Evolutionary conservation across 768 basidiomycete species (phyloP), one percentile per base, ranked within the genome.

Genomic region (Agaricus subrufescens): DNA sequence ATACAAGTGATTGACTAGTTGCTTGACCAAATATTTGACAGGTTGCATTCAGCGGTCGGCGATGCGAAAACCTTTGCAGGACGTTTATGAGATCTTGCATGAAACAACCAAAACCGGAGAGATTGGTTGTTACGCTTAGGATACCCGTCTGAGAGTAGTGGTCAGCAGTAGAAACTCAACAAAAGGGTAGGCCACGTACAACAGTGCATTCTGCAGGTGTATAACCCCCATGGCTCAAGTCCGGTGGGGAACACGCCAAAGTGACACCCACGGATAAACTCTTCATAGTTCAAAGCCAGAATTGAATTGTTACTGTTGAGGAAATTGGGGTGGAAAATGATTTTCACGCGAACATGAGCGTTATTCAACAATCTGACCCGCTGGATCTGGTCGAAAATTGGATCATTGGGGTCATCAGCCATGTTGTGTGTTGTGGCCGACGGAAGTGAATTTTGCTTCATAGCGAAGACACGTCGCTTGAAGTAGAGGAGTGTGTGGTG

Each of bases 191-290:
- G 30, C 27, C 27, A 66, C 87, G 61, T 72, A 89, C 88, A 38
- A 99, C 97, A n/a, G 97, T 98, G 69, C 97, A 98, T 69, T 98
- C 96, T 1, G 96, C 96, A 1, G 96, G 96, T 1, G 94, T 97
- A 67, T 97, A 97, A n/a, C 0, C 92, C 92, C 92, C 92, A 94
- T 3, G 93, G 93, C 73, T 95, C 91, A 67, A 98, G 67, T 67
- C 98, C 98, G 61, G 89, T 92, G 2, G 97, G 96, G 82, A 99
- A 99, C 40, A 99, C 96, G 47, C 97, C 97, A 47, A 99, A 75
- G 76, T 99, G 97, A 67, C 96, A 98, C 1, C 97, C 97, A 60
- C 97, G 79, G 39, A 98, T 97, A 66, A 99, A 99, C 73, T 99
- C 97, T 71, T 99, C 97, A 69, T 99, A 99, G 67, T 99, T 97